A percentile compares a stretch with the other conserved stretches of the same genome.
phyloP scores from a whole-genome alignment of 1,284 basidiomycete genomes.

The Ustilago crameri region DNA sequence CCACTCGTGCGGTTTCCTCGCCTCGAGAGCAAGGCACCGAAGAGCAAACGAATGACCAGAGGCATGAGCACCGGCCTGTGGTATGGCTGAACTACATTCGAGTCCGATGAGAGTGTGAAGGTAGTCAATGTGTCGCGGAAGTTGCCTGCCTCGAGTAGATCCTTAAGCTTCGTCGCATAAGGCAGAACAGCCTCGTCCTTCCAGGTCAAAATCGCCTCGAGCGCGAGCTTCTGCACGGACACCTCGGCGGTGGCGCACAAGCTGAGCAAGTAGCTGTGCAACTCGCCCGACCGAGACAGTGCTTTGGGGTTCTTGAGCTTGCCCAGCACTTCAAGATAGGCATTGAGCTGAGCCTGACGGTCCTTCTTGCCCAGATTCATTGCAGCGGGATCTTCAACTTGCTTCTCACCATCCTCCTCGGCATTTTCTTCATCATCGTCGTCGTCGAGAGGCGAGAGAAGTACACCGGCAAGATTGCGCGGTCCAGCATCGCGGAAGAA shows the following conservation, averaged over 20 bases:
- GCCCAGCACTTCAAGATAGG: constrained; percentile 83
- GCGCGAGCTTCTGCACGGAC: constrained; percentile 79
- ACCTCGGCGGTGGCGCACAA: constrained; percentile 89
- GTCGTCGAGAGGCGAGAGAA: constrained; percentile 36
- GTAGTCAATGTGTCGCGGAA: constrained; percentile 88
- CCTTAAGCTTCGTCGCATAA: constrained; percentile 77
- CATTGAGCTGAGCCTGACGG: constrained; percentile 59
- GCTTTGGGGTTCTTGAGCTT: constrained; percentile 93
- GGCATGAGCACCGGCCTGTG: constrained; percentile 81
- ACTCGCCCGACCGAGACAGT: constrained; percentile 76
- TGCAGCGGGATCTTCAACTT: constrained; percentile 10
- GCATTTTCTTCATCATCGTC: constrained; percentile 36
- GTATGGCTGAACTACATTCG: constrained; percentile 73
- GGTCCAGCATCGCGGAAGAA: constrained; percentile 55
- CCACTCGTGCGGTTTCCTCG: constrained; percentile 75
- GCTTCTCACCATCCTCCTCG: constrained; percentile 9
- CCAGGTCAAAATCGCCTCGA: constrained; percentile 86
- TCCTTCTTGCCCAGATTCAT: constrained; percentile 47
- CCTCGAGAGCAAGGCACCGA: constrained; percentile 87
- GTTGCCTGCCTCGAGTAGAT: constrained; percentile 83
- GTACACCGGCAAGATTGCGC: constrained; percentile 39
- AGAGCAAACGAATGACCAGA: constrained; percentile 81
- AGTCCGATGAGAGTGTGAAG: constrained; percentile 70
- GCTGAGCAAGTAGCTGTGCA: constrained; percentile 77
- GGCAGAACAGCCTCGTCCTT: constrained; percentile 77